Evolutionary conservation across 2,329 filamentous ascomycete genomes (phyloP), one percentile per base, ranked within the genome.

Genomic region (Verruconis gallopava): DNA sequence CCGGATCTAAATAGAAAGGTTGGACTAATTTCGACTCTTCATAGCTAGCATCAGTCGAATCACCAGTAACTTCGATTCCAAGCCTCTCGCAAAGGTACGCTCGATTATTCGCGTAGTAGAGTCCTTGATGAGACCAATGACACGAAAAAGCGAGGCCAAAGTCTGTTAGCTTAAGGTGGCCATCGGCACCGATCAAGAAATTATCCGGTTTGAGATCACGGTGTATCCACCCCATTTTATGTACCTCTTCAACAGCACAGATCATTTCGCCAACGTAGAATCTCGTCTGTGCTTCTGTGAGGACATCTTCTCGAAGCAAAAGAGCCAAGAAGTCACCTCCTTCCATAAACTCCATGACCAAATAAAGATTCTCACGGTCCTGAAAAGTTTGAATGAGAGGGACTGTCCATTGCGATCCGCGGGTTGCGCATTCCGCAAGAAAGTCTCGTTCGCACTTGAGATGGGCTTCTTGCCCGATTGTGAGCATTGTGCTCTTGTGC

Each of bases 271-370:
- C 86, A 45, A 93, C 68, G 57, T 96, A 96, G 67, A 84, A 95
- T 47, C 75, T 80, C 3, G 88, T 79, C 34, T 84, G 75, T 1
- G 72, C 66, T 58, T 96, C 91, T 43, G 77, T 77, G 2, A 98
- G 68, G 2, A 84, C 75, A 47, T 91, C 86, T 54, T 93, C 83
- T 13, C 88, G 77, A 43, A 95, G 81, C 13, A 98, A 65, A 1
- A 95, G 62, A 1, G 84, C 84, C 1, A 98, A 69, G 50, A 98
- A 96, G 57, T 98, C 89, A 0, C 91, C 89, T 0, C 89, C 91
- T 2, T 93, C 81, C 85, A 95, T 95, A 56, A 93, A 98, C 46
- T 96, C 88, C 86, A 96, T 95, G 40, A 95, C 82, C 4, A 98
- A 74, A 53, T 96, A 96, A 4, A 98, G 69, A 51, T 84, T 85